A percentile compares a stretch with the other conserved stretches of the same genome.
Conservation (phyloP, 345 rosid genomes). For the Eucalyptus polyanthemos region DNA sequence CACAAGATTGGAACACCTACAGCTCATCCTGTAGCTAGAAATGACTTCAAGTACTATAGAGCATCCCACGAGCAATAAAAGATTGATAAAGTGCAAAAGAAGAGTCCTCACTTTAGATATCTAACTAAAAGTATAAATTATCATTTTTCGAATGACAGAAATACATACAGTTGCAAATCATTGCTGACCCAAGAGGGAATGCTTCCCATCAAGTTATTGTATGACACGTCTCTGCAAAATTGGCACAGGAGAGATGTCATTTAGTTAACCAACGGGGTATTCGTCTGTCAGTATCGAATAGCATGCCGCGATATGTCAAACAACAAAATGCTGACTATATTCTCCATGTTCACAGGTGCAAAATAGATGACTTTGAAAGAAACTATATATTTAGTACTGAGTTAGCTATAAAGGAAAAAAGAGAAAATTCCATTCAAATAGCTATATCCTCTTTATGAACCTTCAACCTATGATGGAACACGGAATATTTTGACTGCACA, state of each 20-base stretch:
- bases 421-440: neutral
- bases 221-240: constrained; percentile 34
- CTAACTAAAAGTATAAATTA: too few relatives aligned
- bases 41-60: too few relatives aligned
- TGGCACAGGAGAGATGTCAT: neutral
- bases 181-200: constrained; percentile 57
- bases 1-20: too few relatives aligned
- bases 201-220: constrained; percentile 54
- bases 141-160: too few relatives aligned
- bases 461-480: neutral
- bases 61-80: too few relatives aligned
- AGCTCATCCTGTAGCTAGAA: too few relatives aligned
- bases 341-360: too few relatives aligned
- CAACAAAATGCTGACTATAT: neutral
- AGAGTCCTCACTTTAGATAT: too few relatives aligned
- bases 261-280: neutral
- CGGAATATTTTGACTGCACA: neutral
- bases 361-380: neutral
- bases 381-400: too few relatives aligned
- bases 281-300: neutral
- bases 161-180: constrained; percentile 33
- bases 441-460: neutral
- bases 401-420: neutral
- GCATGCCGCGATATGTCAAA: neutral
- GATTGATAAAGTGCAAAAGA: too few relatives aligned